Conservation (phyloP, 768 basidiomycete genomes). For the Leccinum barrowsii region DNA sequence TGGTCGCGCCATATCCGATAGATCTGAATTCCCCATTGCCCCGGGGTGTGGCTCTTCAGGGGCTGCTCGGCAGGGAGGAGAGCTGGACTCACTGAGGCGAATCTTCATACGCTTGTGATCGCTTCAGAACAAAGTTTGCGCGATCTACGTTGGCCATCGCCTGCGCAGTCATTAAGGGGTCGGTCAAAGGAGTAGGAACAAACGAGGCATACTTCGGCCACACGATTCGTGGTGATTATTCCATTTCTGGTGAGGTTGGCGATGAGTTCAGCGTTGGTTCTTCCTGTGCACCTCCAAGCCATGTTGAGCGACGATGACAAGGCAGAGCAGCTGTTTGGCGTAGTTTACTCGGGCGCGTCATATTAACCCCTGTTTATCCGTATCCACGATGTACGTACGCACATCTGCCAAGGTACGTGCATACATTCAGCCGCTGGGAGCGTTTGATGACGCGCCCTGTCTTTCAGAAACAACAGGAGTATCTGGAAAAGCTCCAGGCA, state of each 20-base stretch:
- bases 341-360: slow-evolving; percentile 3
- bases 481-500: slow-evolving; percentile 43
- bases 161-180: slow-evolving; percentile 30
- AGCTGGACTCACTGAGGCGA: slow-evolving; percentile 59
- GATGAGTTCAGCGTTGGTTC: slow-evolving; percentile 69
- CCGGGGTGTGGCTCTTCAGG: neutral
- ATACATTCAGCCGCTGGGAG: neutral
- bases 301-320: slow-evolving; percentile 34
- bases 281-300: slow-evolving; percentile 81
- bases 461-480: slow-evolving; percentile 49
- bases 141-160: slow-evolving; percentile 72
- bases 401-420: slow-evolving; percentile 30
- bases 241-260: slow-evolving; percentile 53
- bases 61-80: slow-evolving; percentile 18
- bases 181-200: neutral
- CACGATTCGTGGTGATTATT: slow-evolving; percentile 54
- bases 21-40: slow-evolving; percentile 36
- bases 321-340: slow-evolving; percentile 7
- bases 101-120: slow-evolving; percentile 65
- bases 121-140: slow-evolving; percentile 57
- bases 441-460: neutral
- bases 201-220: slow-evolving; percentile 46
- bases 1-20: slow-evolving; percentile 86
- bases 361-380: slow-evolving; percentile 6
- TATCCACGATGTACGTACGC: slow-evolving; percentile 25